Base-by-base conservation (phyloP, 2,329 filamentous ascomycete species). In the Leptoxyphium fumago region DNA sequence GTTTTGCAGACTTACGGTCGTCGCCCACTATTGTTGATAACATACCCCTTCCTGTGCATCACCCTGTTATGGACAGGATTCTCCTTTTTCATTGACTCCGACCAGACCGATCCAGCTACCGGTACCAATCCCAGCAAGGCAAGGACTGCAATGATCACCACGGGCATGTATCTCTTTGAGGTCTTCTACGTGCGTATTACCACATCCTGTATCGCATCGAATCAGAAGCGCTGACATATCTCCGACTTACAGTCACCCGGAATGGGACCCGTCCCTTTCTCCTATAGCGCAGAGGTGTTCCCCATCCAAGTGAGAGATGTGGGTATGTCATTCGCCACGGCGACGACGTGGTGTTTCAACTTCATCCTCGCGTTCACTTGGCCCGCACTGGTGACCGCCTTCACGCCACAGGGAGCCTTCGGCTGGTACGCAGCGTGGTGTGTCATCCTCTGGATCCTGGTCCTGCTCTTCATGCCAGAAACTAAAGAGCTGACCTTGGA, bases 261-360 rank as follows among this genome's bases (percentile, higher is more conserved):
- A 9, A 63, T 43, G 50, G 60, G 59, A 2, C 60, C 59, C 1
- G 58, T 61, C 2, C 58, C 60, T 2, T 61, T 58, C 48, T 63
- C 62, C 46, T 45, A 63, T 56, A 36, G 32, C 15, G 32, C 32
- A 36, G 32, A 36, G 15, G 11, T 15, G 15, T 46, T 36, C 32
- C 62, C 62, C 0, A 52, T 65, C 10, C 59, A 63, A 34, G 52
- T 64, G 10, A 58, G 63, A 32, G 61, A 61, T 15, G 30, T 42
- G 6, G 46, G 46, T n/a, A 47, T 47, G 46, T 42, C 39, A 13
- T 66, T 60, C 48, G 70, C 64, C 0, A 72, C 69, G 0, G 68
- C 70, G 0, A 71, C 67, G 9, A 72, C 68, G 11, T 74, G 70
- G 70, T 66, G 70, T 34, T 74, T 73, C 61, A 73, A 74, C 50